These are phyloP conservation scores for Tilletiopsis washingtonensis DNA, from an alignment of 1,284 basidiomycete species.

Conservation along the genomic window DNA sequence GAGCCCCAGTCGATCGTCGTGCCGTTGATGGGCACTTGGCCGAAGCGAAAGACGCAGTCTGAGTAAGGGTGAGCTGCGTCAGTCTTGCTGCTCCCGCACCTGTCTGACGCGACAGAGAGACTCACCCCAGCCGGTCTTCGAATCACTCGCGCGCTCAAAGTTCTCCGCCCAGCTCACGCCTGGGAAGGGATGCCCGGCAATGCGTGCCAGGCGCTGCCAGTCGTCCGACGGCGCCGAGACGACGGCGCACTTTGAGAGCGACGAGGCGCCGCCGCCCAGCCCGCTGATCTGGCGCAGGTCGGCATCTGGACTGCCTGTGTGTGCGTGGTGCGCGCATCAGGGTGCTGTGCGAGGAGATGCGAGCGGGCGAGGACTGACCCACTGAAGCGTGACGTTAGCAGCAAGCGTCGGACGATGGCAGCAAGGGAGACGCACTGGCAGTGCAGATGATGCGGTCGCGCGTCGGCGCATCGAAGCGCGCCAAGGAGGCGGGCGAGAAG, in stretches of 20 bases:
- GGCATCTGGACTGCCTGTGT: conserved; percentile 71
- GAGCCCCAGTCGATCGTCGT: conserved; percentile 34
- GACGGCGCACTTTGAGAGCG: conserved; percentile 70
- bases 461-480: conserved; percentile 35
- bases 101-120: too few species aligned
- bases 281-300: conserved; percentile 68
- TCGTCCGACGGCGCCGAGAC: conserved; percentile 48
- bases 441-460: conserved; percentile 58
- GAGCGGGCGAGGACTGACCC: background rate
- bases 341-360: background rate
- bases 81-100: too few species aligned
- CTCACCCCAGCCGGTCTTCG: background rate
- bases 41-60: conserved; percentile 43
- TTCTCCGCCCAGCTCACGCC: conserved; percentile 27
- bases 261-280: conserved; percentile 66
- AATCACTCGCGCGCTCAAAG: background rate
- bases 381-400: too few species aligned
- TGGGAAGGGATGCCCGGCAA: conserved; percentile 10
- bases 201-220: conserved; percentile 1
- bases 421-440: conserved; percentile 12
- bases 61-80: too few species aligned
- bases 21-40: conserved; percentile 38
- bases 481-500: conserved; percentile 54
- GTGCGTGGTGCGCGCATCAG: background rate
- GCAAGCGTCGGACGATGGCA: background rate